Base-by-base conservation (phyloP, 2,329 filamentous ascomycete genomes). In the Ascochyta rabiei region DNA sequence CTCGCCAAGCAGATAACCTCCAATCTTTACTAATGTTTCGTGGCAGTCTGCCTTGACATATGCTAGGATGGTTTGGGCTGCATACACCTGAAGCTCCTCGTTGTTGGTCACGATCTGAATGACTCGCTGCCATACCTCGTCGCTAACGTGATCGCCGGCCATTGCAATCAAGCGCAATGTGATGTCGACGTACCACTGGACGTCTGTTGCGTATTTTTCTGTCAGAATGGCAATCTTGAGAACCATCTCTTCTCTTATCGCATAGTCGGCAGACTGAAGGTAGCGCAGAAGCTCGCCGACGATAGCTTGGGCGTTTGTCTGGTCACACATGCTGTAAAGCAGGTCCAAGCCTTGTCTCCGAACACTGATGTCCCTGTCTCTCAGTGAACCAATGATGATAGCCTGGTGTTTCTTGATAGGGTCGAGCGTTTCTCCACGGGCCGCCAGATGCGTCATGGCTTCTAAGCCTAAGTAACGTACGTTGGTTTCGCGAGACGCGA, bases 31-130 rank as follows among this genome's bases (percentile, higher is more conserved):
- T 56, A 99, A 77, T 2, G 93, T 99, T 78, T 99, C 95, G 69
- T 99, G 95, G 74, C 93, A 97, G 74, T 93, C 90, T 57, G 96
- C 91, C 75, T 96, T 96, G 75, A 97, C 83, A 70, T 98, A 96
- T 63, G 93, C 89, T 35, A 99, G 79, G 19, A 95, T 92, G 66
- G 96, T 96, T 71, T 96, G 91, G 4, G 95, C 92, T 1, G 95
- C 95, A 72, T 99, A 99, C 0, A 96, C 89, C 76, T 99, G 95
- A 10, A 99, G 83, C 75, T 98, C 93, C 75, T 99, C 95, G 75
- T 99, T 99, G 80, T 99, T 99, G 49, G 95, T 98, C 55, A 98
- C 93, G 66, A 99, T 98, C 75, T 99, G 95, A 60, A 96, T 97
- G 51, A 99, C 93, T 66, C 95, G 88, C 75, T 99, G 95, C 95